Conservation (phyloP, 495 filamentous ascomycete species). For the Penicillium turbatum region DNA sequence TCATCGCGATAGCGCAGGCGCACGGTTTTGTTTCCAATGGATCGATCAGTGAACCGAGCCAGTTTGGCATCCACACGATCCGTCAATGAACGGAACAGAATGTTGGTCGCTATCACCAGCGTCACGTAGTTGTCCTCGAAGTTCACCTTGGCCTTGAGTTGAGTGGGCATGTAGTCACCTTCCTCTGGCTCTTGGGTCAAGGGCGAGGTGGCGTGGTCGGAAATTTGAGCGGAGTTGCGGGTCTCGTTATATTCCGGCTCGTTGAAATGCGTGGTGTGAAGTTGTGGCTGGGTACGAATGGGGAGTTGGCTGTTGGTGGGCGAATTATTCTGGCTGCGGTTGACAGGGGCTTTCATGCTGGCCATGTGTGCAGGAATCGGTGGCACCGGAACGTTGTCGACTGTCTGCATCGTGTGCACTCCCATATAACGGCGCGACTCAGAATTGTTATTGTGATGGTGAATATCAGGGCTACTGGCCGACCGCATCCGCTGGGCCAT, state of each 20-base stretch:
- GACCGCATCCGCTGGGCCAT: conserved; percentile 58
- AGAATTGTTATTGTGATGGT: conserved; percentile 42
- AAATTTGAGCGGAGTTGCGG: conserved; percentile 23
- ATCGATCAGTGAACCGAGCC: conserved; percentile 71
- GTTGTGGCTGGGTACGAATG: conserved; percentile 38
- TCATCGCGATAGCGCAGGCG: conserved; percentile 88
- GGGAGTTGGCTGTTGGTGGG: conserved; percentile 51
- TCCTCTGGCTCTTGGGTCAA: conserved; percentile 33
- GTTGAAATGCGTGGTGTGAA: conserved; percentile 34
- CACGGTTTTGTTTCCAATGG: conserved; percentile 70
- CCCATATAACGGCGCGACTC: conserved; percentile 48
- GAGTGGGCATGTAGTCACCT: conserved; percentile 48
- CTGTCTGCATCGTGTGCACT: conserved; percentile 59
- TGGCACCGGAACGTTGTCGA: conserved; percentile 62
- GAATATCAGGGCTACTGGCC: conserved; percentile 67
- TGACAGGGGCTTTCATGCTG: conserved; percentile 55
- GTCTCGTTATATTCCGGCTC: conserved; percentile 38
- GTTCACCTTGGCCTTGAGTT: conserved; percentile 92
- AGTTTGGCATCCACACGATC: conserved; percentile 98
- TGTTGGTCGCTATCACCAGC: conserved; percentile 87
- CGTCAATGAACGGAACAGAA: conserved; percentile 83
- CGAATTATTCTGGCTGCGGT: conserved; percentile 64
- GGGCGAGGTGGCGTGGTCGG: conserved; percentile 39
- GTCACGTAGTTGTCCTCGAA: conserved; percentile 81
- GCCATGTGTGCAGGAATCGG: conserved; percentile 60